Base-by-base conservation (phyloP, 352 stramenopile species). In the Phytophthora palmivora region DNA sequence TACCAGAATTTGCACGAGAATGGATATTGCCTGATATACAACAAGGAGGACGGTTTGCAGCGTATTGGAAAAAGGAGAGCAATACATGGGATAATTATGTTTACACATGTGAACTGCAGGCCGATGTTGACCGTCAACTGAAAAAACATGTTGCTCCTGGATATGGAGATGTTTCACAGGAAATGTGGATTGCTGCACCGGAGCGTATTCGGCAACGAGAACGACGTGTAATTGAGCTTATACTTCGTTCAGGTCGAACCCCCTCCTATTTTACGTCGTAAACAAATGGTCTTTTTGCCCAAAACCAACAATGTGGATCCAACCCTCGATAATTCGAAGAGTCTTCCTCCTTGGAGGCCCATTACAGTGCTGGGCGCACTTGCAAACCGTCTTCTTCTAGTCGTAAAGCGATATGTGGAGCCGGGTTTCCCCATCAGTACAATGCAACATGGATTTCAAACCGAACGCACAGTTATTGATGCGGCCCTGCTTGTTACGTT, bases 381-480 rank as follows among this genome's bases (percentile, higher is more conserved):
- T 5, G 19, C 47, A 6, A 55, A 21, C 19, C 33, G 34, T 2
- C 7, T 55, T 10, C 36, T 55, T 36, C 15, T 55, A 2, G 42
- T 46, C 3, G 15, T 60, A 1, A 60, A 60, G 21, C 5, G 16
- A 1, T 60, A 34, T n/a, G 41, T 60, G 14, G 52, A 60, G 15
- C 3, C 18, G 5, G 52, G 32, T 3, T 38, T 46, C 6, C 3
- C 14, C 1, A 58, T 33, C 4, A 33, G 6, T 14, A 24, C 7
- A 6, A 26, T 60, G 52, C 52, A 60, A 14, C 32, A 51, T 21
- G 52, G 52, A 9, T 60, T 60, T 44, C 30, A 21, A 2, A 26
- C 5, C 4, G 22, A 52, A 15, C 34, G 30, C 16, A 22, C 32
- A 4, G 42, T 60, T 2, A 36, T 30, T 15, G 52, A 49, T 30